Percentiles rank a stretch among this genome's conserved stretches.
Evolutionary conservation across 352 stramenopile species (phyloP).

Genomic region (Globisporangium echinulatum): DNA sequence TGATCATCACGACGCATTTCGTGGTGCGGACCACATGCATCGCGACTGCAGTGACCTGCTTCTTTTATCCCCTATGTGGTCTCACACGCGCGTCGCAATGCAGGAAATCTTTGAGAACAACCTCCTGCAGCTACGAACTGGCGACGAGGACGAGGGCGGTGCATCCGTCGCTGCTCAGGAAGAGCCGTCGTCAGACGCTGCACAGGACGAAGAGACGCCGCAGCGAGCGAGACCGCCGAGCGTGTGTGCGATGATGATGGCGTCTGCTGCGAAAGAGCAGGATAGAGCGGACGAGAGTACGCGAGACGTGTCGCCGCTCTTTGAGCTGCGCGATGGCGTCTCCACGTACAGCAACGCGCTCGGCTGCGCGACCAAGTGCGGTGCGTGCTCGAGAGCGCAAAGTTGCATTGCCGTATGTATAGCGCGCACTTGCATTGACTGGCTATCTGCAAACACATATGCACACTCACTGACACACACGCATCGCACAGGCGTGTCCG

Average conservation of each 20-base stretch:
- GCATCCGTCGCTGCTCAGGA: no score
- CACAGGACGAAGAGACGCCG: background rate
- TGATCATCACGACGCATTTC: slow-evolving; percentile 79
- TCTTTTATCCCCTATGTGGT: background rate
- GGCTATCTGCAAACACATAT: background rate
- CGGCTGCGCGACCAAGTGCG: slow-evolving; percentile 53
- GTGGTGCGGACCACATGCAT: slow-evolving; percentile 31
- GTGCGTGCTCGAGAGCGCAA: slow-evolving; percentile 17
- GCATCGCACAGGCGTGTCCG: slow-evolving; percentile 32
- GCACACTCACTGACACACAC: no score
- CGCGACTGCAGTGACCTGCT: background rate
- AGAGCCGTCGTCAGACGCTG: no score
- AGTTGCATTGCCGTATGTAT: no score
- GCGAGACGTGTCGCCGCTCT: slow-evolving; percentile 33
- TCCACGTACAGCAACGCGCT: slow-evolving; percentile 71
- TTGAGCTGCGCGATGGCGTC: slow-evolving; percentile 52
- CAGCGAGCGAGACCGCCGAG: slow-evolving; percentile 10
- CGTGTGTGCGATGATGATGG: slow-evolving; percentile 55
- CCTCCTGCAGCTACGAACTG: slow-evolving; percentile 18
- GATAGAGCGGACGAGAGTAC: background rate
- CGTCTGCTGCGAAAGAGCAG: slow-evolving; percentile 12
- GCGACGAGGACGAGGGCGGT: background rate
- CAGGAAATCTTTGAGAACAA: slow-evolving; percentile 61
- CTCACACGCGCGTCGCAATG: slow-evolving; percentile 1
- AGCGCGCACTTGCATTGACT: background rate